Base-by-base conservation (phyloP, 495 filamentous ascomycete species). In the Pyronema domesticum region DNA sequence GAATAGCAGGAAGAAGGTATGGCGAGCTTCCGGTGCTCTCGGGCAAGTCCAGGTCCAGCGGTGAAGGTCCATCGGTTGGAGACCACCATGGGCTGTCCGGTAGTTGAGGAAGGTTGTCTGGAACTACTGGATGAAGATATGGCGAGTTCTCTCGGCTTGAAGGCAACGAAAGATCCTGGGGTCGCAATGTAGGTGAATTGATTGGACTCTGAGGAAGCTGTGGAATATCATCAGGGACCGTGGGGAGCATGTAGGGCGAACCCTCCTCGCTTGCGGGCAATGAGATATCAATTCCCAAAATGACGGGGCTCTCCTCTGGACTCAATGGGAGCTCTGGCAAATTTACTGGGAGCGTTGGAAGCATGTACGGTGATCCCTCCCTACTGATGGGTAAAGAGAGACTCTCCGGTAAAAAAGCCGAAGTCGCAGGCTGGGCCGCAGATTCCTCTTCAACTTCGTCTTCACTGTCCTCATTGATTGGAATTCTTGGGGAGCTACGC, bases 301-400 rank as follows among this genome's bases (percentile, higher is more conserved):
- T 10, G 14, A 42, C 34, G 11, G 52, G 52, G 7, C 17, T 48
- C 9, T 10, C 18, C 9, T n/a, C 9, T 13, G 17, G 42, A n/a
- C 52, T 54, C 39, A 33, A 7, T 15, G 60, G 60, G 11, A 57
- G 17, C 44, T 36, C 33, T 37, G 61, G 57, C 11, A 63, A 48
- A 37, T 53, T 11, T 10, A 23, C 46, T 10, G 18, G 36, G 0
- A 33, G 13, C 1, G 9, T 37, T 13, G 19, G 40, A 3, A 54
- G n/a, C n/a, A 9, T 13, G 46, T 60, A 56, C 23, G 50, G n/a
- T 34, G 47, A 39, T 37, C 6, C 15, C 3, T 51, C 42, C 7
- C 30, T 19, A 19, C 13, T 37, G 46, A 17, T 14, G 6, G 23
- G 18, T n/a, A 37, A 13, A 11, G 36, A n/a, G 30, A 30, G 23